Evolutionary conservation across 139 green algal species (phyloP).

Genomic region (Chlamydomonas eustigma): DNA sequence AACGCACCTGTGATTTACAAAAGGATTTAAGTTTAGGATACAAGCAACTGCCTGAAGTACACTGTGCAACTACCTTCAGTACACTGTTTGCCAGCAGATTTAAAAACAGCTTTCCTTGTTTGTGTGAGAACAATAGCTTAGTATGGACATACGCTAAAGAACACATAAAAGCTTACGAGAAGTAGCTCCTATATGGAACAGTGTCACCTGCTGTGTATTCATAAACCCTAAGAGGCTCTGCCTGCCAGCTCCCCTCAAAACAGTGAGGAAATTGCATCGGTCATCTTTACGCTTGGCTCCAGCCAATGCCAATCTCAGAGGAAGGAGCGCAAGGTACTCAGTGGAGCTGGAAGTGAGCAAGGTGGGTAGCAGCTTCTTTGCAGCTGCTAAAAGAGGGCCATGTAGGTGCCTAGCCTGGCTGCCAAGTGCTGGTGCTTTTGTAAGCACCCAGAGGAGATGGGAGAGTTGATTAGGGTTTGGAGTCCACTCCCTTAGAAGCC

Average conservation of each 20-base stretch:
- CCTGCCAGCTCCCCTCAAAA: not conserved
- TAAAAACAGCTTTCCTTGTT: too few species aligned
- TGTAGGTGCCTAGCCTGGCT: not conserved
- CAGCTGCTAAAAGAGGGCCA: not conserved
- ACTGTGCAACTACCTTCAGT: too few species aligned
- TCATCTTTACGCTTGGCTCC: not conserved
- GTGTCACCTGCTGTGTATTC: too few species aligned
- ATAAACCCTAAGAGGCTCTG: too few species aligned
- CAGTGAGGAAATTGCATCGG: not conserved
- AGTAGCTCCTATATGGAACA: too few species aligned
- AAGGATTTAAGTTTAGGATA: not conserved
- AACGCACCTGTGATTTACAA: conserved; percentile 2
- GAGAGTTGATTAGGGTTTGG: too few species aligned
- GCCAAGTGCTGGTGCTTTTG: not conserved
- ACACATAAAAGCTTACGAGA: too few species aligned
- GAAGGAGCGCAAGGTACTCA: not conserved
- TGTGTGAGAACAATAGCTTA: too few species aligned
- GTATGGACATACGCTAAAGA: too few species aligned
- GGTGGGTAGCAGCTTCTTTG: not conserved
- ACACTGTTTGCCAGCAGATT: too few species aligned
- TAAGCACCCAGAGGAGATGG: not conserved
- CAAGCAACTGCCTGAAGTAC: not conserved
- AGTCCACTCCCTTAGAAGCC: too few species aligned
- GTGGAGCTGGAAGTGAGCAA: too few species aligned
- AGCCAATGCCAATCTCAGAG: not conserved